Evolutionary conservation across 805 yeast species (phyloP), one percentile per base, ranked within the genome.

Genomic region (Starmerella powellii): DNA sequence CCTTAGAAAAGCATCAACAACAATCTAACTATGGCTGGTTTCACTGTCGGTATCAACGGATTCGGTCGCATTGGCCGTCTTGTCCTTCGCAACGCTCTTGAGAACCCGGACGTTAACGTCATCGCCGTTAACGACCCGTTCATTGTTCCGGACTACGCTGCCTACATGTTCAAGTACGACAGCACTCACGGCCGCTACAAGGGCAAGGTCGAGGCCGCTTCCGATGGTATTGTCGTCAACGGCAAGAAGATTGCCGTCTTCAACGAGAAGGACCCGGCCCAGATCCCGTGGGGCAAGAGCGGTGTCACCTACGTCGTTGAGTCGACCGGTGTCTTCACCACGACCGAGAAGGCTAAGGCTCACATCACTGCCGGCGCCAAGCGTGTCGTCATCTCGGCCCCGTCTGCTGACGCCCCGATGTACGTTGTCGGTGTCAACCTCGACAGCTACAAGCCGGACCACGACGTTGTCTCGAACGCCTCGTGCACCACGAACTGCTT

Each of bases 401-500:
- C 95, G 55, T 85, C 94, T 43, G 69, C 75, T 57, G 94, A 85
- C 60, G 94, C 94, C 55, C 95, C 94, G 67, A 84, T 85, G 94
- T 85, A 80, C 67, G 95, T 85, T 56, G 72, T 75, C 60, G 95
- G 95, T 72, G 95, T 85, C 62, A 85, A 85, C 71, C 78, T 76
- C 56, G 76, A 78, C 53, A 70, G 76, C 57, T 85, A 82, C 76
- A 77, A 78, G 56, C 64, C 79, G 49, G 87, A 80, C 64, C 67
- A 78, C 65, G 68, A 69, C 58, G 82, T 85, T 58, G 71, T 85
- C 53, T 85, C 95, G 54, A 85, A 85, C 67, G 95, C 95, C 53
- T 85, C 95, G 39, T 85, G 95, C 75, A 85, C 95, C 65, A 85
- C 95, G 63, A 85, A 85, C 76, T 81, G 95, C 73, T 71, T 85